Evolutionary conservation across 2,329 filamentous ascomycete genomes (phyloP).

Genomic region (Cladosporium austrohemisphaericum): DNA sequence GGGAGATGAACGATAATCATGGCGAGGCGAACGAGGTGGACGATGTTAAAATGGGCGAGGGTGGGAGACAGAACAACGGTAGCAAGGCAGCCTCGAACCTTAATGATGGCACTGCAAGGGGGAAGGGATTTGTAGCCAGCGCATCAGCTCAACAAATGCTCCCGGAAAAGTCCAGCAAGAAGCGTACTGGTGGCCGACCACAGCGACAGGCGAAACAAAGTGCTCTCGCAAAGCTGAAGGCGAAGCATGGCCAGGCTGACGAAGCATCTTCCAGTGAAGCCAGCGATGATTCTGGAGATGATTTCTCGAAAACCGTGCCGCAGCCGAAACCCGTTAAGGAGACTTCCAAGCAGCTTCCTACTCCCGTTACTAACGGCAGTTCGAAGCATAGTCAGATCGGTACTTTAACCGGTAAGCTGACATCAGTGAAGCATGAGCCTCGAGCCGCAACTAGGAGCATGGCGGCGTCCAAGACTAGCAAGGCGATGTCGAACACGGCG

Average conservation of each 20-base stretch:
- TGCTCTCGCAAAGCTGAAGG: conserved; percentile 3
- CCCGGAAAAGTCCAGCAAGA: too few species aligned
- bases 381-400: not conserved
- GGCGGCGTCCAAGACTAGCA: too few species aligned
- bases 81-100: too few species aligned
- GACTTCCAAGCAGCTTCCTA: not conserved
- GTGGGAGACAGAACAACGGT: too few species aligned
- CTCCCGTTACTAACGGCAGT: not conserved
- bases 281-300: not conserved
- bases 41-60: too few species aligned
- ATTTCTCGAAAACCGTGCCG: not conserved
- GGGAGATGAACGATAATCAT: too few species aligned
- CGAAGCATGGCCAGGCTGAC: not conserved
- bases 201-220: conserved; percentile 3
- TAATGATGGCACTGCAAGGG: too few species aligned
- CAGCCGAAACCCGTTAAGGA: not conserved
- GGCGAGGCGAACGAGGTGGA: too few species aligned
- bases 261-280: not conserved
- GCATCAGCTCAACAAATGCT: too few species aligned
- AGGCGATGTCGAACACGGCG: too few species aligned
- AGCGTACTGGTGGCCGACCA: not conserved
- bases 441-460: not conserved
- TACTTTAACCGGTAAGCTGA: not conserved
- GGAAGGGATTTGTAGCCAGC: too few species aligned
- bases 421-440: not conserved